Conservation (phyloP, 345 rosid genomes). For the Microcos paniculata region DNA sequence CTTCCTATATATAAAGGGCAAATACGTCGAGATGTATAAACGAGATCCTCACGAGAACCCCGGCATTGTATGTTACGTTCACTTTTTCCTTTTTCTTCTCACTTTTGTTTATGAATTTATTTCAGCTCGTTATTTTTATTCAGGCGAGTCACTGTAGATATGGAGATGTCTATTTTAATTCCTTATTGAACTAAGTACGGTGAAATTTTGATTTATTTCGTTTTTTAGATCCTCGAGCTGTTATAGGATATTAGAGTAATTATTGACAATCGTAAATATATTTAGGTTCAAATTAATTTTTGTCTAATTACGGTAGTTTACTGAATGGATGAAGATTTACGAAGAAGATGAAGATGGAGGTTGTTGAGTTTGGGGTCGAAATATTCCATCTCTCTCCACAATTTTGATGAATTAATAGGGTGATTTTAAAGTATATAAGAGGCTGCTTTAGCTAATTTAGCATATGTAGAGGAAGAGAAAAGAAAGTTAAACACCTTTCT, state of each 20-base stretch:
- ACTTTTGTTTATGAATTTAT: not conserved
- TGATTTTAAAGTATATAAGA: not conserved
- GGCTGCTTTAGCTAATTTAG: conserved; percentile 1
- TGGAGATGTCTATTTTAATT: not conserved
- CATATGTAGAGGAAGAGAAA: not conserved
- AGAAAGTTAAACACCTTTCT: not conserved
- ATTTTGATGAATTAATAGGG: not conserved
- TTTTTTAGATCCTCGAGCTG: not conserved
- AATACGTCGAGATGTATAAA: conserved; percentile 83
- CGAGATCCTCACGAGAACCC: conserved; percentile 88
- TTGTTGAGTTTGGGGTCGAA: not conserved
- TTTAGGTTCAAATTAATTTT: not conserved
- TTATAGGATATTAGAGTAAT: not conserved
- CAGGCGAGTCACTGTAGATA: not conserved
- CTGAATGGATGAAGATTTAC: not conserved
- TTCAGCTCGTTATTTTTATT: not conserved
- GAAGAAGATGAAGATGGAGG: not conserved
- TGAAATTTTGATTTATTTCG: not conserved
- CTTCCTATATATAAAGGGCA: conserved; percentile 70
- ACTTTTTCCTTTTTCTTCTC: not conserved
- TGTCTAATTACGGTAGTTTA: not conserved
- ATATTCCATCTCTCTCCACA: not conserved
- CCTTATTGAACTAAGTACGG: not conserved
- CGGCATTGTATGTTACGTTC: conserved; percentile 59
- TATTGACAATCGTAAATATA: no score